Percentiles rank a stretch among this genome's conserved stretches.
Evolutionary conservation across 2,329 filamentous ascomycete species (phyloP).

Genomic region (Chaetomiaceae sp.): DNA sequence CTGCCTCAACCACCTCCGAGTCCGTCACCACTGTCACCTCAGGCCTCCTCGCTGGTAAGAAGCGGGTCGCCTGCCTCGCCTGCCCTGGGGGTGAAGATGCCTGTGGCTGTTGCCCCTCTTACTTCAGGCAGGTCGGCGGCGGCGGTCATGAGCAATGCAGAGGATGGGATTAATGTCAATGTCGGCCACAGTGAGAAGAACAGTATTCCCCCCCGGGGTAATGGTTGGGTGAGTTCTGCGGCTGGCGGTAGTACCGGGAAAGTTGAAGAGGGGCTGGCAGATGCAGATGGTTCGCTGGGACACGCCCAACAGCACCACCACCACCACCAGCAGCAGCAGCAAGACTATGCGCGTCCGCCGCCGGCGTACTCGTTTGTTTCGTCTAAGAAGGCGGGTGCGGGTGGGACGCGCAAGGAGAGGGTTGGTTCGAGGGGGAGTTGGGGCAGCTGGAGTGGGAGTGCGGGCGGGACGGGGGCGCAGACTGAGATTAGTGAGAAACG

Average conservation of each 20-base stretch:
- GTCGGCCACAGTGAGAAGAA: no score
- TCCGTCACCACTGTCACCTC: constrained; percentile 20
- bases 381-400: background rate
- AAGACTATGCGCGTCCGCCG: background rate
- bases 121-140: no score
- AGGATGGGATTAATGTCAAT: no score
- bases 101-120: no score
- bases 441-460: constrained; percentile 22
- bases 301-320: background rate
- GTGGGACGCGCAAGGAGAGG: background rate
- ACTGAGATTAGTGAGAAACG: background rate
- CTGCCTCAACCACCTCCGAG: constrained; percentile 34
- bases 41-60: no score
- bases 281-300: no score
- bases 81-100: no score
- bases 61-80: no score
- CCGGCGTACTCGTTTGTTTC: background rate
- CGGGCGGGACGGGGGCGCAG: background rate
- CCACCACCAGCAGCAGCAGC: background rate
- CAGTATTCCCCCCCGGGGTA: no score
- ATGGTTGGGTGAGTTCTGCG: no score
- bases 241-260: background rate
- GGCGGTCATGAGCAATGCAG: no score
- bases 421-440: constrained; percentile 14
- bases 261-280: no score